Evolutionary conservation across 352 stramenopile genomes (phyloP).

Genomic region (Phytophthora niederhauseri): DNA sequence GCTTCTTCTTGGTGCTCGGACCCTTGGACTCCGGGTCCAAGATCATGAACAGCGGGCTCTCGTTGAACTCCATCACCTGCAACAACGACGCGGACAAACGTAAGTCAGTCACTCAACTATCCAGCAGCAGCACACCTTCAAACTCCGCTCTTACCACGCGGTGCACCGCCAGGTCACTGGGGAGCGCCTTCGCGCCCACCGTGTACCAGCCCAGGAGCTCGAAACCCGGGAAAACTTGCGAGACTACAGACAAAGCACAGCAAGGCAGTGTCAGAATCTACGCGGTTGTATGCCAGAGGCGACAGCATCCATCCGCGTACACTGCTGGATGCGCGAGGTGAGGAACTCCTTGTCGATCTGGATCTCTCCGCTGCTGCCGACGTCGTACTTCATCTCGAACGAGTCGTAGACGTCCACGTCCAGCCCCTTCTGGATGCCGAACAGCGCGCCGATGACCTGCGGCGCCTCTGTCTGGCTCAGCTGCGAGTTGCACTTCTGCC

Average conservation of each 20-base stretch:
- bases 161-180: conserved; percentile 80
- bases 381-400: conserved; percentile 89
- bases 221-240: conserved; percentile 87
- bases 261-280: neutral
- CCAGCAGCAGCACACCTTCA: neutral
- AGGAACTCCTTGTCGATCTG: conserved; percentile 88
- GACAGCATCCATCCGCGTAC: conserved; percentile 39
- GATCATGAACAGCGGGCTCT: conserved; percentile 84
- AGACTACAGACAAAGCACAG: conserved; percentile 44
- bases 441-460: conserved; percentile 91
- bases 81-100: neutral
- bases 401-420: conserved; percentile 87
- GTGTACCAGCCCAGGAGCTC: conserved; percentile 92
- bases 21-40: conserved; percentile 68
- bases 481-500: conserved; percentile 70
- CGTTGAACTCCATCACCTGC: conserved; percentile 90
- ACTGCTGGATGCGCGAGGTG: conserved; percentile 79
- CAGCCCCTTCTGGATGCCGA: conserved; percentile 89
- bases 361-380: conserved; percentile 50
- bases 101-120: neutral
- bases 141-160: conserved; percentile 48
- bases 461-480: conserved; percentile 47
- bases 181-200: conserved; percentile 67
- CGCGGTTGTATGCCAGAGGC: neutral
- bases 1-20: conserved; percentile 82